These are phyloP conservation scores for Calonectria pauciramosa DNA, from an alignment of 2,329 filamentous ascomycete species.

Conservation along the genomic window DNA sequence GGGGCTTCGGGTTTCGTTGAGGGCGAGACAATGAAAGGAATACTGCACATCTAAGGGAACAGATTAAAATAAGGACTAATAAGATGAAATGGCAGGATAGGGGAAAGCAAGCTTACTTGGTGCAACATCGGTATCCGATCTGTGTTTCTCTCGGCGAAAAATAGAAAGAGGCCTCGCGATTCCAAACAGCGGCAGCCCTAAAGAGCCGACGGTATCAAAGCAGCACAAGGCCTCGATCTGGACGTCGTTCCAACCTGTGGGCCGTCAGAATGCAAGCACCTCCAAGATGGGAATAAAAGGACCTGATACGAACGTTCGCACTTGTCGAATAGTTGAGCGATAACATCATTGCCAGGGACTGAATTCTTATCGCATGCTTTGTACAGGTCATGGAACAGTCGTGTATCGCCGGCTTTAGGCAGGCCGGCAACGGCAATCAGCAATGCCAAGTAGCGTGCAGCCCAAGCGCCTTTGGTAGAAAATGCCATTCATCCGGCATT, in stretches of 20 bases:
- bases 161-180: background rate
- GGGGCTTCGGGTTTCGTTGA: background rate
- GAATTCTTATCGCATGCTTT: background rate
- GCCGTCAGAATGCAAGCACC: background rate
- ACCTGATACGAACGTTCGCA: background rate
- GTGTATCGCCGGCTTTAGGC: background rate
- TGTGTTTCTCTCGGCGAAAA: background rate
- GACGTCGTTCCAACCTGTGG: background rate
- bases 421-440: background rate
- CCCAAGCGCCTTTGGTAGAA: background rate
- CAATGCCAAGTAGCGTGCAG: background rate
- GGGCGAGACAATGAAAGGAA: background rate
- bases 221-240: background rate
- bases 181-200: background rate
- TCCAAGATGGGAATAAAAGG: background rate
- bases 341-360: background rate
- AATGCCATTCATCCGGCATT: background rate
- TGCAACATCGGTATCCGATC: background rate
- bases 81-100: background rate
- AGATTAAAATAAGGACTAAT: background rate
- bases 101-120: background rate
- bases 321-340: background rate
- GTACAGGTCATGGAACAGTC: background rate
- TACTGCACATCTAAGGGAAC: background rate
- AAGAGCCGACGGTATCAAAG: background rate